A percentile compares a stretch with the other conserved stretches of the same genome.
phyloP scores from a whole-genome alignment of 768 basidiomycete genomes.

The Tephrocybe sp. region DNA sequence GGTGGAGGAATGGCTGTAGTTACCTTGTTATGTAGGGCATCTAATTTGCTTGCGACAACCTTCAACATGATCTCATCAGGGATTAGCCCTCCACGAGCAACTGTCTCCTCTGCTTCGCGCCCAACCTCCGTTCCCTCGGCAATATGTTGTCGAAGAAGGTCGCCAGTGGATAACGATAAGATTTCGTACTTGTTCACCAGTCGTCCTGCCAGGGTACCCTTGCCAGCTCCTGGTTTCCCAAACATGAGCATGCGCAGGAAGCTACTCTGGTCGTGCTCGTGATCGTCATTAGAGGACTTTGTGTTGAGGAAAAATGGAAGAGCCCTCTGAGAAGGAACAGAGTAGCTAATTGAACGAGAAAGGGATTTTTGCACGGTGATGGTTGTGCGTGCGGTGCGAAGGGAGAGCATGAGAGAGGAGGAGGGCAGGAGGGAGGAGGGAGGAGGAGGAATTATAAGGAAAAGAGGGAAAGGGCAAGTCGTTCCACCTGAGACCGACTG shows the following conservation, averaged over 20 bases:
- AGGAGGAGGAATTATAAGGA: not conserved
- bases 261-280: conserved; percentile 28
- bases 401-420: conserved; percentile 14
- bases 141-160: conserved; percentile 84
- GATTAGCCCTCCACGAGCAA: conserved; percentile 74
- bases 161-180: conserved; percentile 75
- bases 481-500: conserved; percentile 14
- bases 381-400: conserved; percentile 4
- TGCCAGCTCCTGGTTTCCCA: conserved; percentile 80
- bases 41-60: conserved; percentile 71
- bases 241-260: conserved; percentile 70
- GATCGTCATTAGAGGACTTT: conserved; percentile 34
- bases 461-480: not conserved
- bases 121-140: conserved; percentile 73
- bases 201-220: conserved; percentile 78
- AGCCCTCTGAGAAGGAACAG: conserved; percentile 35
- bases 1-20: conserved; percentile 6
- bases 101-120: conserved; percentile 68
- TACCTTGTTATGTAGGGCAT: conserved; percentile 64
- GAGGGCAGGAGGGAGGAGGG: not conserved
- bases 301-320: conserved; percentile 51
- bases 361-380: conserved; percentile 4
- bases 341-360: conserved; percentile 25
- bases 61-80: conserved; percentile 80
- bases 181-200: conserved; percentile 83